Base-by-base conservation (phyloP, 2,329 filamentous ascomycete species). In the Tolypocladium amazonense region DNA sequence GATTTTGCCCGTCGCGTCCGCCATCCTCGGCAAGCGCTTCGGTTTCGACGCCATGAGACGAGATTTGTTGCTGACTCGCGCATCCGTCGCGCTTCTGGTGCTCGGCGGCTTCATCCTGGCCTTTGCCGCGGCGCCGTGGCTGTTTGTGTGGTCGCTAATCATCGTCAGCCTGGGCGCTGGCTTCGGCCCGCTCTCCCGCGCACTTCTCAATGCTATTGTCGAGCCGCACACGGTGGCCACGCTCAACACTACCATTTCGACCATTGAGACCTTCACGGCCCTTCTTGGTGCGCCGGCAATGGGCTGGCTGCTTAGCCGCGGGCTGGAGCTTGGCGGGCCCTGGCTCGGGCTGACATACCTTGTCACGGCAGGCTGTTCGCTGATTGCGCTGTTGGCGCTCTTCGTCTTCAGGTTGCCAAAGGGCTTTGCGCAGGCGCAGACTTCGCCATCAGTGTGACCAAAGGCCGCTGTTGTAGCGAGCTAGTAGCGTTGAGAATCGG, bases 181-280 rank as follows among this genome's bases (percentile, higher is more conserved):
- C 7, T 74, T 78, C 54, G 57, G 65, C 0, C 65, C 77, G 0
- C 65, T 82, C 1, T 67, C 79, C 23, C 75, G 82, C 39, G 79
- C 77, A 3, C 68, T 85, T 8, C 67, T 84, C n/a, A 83, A 79
- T 53, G 74, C 76, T 12, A 66, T 84, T 14, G 79, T 85, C 15
- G 80, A 82, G 63, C 74, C 77, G 27, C 76, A 81, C 60, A 78
- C 82, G 5, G 73, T 83, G 15, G 82, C 80, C 27, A 77, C 78
- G 0, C 70, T 84, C 30, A 85, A 84, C 66, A 80, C 78, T 5
- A 71, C 80, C 4, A 72, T 85, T 12, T 74, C 76, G 2, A 72
- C 83, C 30, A 66, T 80, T 38, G 81, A 85, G 62, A 78, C 75
- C 11, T 47, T 77, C 14, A 78, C 81, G n/a, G 64, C 76, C 2